These are phyloP conservation scores for Pseudisothecium myosuroides DNA, from an alignment of 225 moss, liverwort and hornwort genomes.

Conservation along the genomic window DNA sequence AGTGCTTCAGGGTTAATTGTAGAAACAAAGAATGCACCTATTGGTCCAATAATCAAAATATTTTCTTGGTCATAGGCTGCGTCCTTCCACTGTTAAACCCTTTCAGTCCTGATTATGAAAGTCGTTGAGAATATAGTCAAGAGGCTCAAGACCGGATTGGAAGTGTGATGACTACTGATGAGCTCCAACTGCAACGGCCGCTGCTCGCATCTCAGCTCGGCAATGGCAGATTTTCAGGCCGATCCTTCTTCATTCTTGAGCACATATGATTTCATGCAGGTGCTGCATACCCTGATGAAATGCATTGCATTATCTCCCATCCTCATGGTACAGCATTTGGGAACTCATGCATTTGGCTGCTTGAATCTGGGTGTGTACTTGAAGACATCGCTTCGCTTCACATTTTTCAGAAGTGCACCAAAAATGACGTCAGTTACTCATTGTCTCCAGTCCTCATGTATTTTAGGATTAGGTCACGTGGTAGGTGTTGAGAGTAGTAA, in stretches of 20 bases:
- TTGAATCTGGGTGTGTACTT: background rate
- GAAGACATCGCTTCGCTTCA: background rate
- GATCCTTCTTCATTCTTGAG: background rate
- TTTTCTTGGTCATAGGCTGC: background rate
- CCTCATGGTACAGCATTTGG: background rate
- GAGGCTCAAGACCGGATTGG: background rate
- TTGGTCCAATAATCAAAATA: background rate
- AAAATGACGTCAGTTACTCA: background rate
- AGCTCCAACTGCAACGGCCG: slow-evolving; percentile 3
- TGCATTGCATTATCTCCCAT: background rate
- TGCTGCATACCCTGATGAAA: background rate
- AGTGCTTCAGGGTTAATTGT: too few relatives aligned
- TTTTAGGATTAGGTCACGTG: background rate
- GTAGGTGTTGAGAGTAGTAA: background rate
- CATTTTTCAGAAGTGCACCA: background rate
- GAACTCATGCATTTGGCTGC: background rate
- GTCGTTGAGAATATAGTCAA: background rate
- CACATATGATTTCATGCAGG: background rate
- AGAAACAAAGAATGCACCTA: background rate
- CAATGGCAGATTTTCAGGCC: background rate
- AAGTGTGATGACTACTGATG: slow-evolving; percentile 15
- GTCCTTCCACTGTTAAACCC: background rate
- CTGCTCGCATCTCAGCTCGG: background rate
- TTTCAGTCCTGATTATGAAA: background rate
- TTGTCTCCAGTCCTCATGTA: background rate